Evolutionary conservation across 345 rosid species (phyloP).

Genomic region (Rhizophora apiculata): DNA sequence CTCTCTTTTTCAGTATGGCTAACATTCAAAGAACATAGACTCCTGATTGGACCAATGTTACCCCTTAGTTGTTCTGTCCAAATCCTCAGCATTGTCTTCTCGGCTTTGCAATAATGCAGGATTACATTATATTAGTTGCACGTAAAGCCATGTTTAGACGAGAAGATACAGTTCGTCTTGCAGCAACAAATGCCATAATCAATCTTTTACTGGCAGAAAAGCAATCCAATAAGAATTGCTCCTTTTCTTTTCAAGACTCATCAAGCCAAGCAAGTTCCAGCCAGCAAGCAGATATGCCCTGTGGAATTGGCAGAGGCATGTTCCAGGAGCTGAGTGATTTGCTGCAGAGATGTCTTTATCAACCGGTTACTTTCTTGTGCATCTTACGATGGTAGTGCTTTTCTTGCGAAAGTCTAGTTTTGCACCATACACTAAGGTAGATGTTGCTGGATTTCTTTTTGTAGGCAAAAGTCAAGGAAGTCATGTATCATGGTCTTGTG

Average conservation of each 20-base stretch:
- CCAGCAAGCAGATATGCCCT: constrained; percentile 61
- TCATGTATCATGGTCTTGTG: constrained; percentile 63
- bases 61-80: too few species aligned
- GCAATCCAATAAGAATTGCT: constrained; percentile 45
- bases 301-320: constrained; percentile 43
- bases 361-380: constrained; percentile 44
- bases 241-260: constrained; percentile 63
- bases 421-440: background rate
- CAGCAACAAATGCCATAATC: constrained; percentile 57
- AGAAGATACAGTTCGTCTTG: constrained; percentile 71
- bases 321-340: constrained; percentile 68
- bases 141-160: constrained; percentile 87
- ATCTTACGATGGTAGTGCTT: constrained; percentile 3
- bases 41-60: too few species aligned
- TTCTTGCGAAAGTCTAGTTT: background rate
- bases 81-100: background rate
- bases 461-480: constrained; percentile 64
- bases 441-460: constrained; percentile 18
- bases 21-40: background rate
- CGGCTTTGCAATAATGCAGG: constrained; percentile 34
- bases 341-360: constrained; percentile 85
- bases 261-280: constrained; percentile 92
- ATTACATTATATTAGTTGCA: constrained; percentile 63
- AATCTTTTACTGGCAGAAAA: constrained; percentile 69
- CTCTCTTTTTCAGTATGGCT: background rate